These are phyloP conservation scores for Suillus bovinus DNA, from an alignment of 768 basidiomycete species.

Conservation along the genomic window DNA sequence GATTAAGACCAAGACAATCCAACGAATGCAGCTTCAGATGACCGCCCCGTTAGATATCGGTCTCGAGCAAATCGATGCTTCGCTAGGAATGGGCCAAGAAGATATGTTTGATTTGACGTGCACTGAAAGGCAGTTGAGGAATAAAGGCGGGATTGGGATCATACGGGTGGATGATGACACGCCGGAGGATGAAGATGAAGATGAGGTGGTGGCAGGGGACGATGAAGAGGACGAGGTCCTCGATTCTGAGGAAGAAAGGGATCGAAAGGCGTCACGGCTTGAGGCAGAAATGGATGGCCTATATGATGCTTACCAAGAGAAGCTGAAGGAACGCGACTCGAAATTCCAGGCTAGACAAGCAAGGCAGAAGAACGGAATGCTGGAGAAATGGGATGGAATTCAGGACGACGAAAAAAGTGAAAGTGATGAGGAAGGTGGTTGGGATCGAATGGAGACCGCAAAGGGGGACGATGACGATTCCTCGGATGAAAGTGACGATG, in stretches of 20 bases:
- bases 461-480: constrained; percentile 53
- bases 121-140: constrained; percentile 48
- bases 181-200: constrained; percentile 44
- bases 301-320: constrained; percentile 84
- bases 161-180: constrained; percentile 43
- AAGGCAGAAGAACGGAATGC: constrained; percentile 67
- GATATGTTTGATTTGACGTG: constrained; percentile 86
- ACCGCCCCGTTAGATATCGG: constrained; percentile 97
- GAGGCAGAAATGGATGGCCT: constrained; percentile 88
- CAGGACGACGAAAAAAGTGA: constrained; percentile 39
- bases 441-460: constrained; percentile 60
- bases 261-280: constrained; percentile 57
- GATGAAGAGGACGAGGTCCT: constrained; percentile 44
- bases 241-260: constrained; percentile 71
- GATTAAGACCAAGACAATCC: constrained; percentile 81
- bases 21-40: constrained; percentile 97
- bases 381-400: constrained; percentile 85
- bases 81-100: constrained; percentile 72
- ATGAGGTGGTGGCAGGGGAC: constrained; percentile 23
- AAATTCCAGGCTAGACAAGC: constrained; percentile 86
- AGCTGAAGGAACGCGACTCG: constrained; percentile 79
- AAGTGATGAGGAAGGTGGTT: constrained; percentile 59
- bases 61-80: constrained; percentile 75
- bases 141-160: constrained; percentile 42
- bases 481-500: constrained; percentile 53